Evolutionary conservation across 352 stramenopile genomes (phyloP), one percentile per base, ranked within the genome.

Genomic region (Pythium aquatile): DNA sequence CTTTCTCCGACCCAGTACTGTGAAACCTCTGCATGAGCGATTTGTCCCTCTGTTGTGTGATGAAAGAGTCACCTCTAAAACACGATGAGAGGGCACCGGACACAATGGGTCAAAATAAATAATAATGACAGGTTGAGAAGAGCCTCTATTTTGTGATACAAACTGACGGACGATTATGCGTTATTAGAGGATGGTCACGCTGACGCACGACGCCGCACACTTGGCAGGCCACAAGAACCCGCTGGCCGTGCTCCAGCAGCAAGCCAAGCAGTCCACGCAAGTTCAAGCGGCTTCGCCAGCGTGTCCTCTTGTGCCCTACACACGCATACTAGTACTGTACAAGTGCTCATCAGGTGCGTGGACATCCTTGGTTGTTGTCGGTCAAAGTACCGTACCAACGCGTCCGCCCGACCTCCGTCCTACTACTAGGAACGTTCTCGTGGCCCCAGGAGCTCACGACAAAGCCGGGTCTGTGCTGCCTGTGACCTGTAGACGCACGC

Each of bases 181-280:
- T 8, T 55, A 51, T 56, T 14, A 28, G 57, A 56, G 57, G 46
- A 56, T 46, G 42, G 32, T 55, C 35, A 40, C 9, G 35, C 35
- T 40, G 35, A 47, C 42, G 40, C 33, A 42, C 55, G n/a, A 28
- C 20, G 20, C 52, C 42, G 42, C 44, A 28, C 42, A 33, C 52
- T 39, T 28, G 32, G 14, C 56, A 13, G 32, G 17, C 40, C 55
- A 51, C 37, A 51, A 52, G 40, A 53, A 62, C 42, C 7, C 32
- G 32, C 32, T 40, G 39, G 39, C 53, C 40, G 56, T 17, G 30
- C 33, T 3, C 52, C 30, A 58, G 52, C 20, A 24, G 20, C 20
- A 24, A 24, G n/a, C 29, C 5, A 10, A 40, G 35, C 35, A 16
- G 5, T 10, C 14, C 35, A 14, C 35, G 8, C 7, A 40, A 40